Evolutionary conservation across 257 asterid species (phyloP).

Genomic region (Solanum infundibuliforme): DNA sequence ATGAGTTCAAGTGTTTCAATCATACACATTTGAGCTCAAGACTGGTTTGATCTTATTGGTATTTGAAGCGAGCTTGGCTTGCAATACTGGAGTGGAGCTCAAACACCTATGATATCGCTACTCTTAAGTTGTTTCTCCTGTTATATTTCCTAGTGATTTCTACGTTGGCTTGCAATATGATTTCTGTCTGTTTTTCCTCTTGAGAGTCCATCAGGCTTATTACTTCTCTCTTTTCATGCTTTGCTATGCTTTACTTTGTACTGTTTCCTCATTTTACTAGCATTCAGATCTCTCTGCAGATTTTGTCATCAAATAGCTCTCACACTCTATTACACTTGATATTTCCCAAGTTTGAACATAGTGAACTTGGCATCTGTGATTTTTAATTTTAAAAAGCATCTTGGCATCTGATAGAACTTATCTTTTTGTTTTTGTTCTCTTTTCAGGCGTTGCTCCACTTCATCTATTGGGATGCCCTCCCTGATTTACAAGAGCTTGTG

Average conservation of each 20-base stretch:
- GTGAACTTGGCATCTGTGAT: background rate
- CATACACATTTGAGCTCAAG: background rate
- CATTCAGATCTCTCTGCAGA: background rate
- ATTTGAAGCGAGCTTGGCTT: background rate
- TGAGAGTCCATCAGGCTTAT: background rate
- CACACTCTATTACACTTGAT: background rate
- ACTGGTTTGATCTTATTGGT: background rate
- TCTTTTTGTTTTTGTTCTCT: background rate
- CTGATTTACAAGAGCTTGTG: slow-evolving; percentile 9
- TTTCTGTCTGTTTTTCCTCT: background rate
- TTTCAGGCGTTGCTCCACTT: slow-evolving; percentile 14
- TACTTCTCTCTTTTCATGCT: background rate
- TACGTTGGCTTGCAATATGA: background rate
- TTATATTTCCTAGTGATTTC: background rate
- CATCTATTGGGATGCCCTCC: slow-evolving; percentile 13
- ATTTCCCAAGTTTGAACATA: background rate
- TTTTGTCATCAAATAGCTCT: background rate
- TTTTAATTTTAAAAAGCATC: background rate
- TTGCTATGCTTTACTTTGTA: background rate
- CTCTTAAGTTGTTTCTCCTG: background rate
- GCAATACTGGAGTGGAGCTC: background rate
- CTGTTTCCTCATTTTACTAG: background rate
- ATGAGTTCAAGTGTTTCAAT: background rate
- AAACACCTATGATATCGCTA: background rate
- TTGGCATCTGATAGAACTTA: background rate